A percentile compares a stretch with the other conserved stretches of the same genome.
Evolutionary conservation across 257 asterid species (phyloP).

Genomic region (Hygrophila difformis): DNA sequence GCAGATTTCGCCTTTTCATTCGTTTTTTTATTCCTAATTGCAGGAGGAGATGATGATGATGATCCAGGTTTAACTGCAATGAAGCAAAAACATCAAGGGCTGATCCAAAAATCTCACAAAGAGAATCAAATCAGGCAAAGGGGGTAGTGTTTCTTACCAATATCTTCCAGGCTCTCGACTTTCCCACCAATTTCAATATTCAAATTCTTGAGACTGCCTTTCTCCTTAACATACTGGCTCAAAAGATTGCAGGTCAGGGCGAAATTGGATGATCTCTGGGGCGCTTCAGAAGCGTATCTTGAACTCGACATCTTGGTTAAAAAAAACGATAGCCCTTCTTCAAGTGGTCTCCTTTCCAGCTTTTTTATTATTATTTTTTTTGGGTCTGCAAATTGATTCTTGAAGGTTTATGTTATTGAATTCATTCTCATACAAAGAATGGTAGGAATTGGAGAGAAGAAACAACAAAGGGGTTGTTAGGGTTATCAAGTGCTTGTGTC

Average conservation of each 20-base stretch:
- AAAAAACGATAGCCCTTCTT: not conserved
- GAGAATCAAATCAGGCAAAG: not conserved
- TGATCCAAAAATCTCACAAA: too few relatives aligned
- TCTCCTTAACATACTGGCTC: conserved; percentile 60
- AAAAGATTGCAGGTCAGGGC: conserved; percentile 58
- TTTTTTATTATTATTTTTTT: too few relatives aligned
- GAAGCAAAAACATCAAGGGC: too few relatives aligned
- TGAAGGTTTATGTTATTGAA: not conserved
- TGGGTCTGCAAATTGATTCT: not conserved
- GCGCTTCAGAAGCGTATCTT: conserved; percentile 15
- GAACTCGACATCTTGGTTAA: conserved; percentile 26
- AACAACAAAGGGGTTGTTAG: too few relatives aligned
- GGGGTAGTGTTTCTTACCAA: conserved; percentile 21
- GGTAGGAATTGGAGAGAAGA: not conserved
- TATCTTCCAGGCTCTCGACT: conserved; percentile 30
- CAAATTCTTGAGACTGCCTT: conserved; percentile 46
- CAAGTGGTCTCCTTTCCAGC: too few relatives aligned
- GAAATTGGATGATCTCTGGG: conserved; percentile 40
- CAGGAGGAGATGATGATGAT: conserved; percentile 19
- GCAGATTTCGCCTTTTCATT: conserved; percentile 16
- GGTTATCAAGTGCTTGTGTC: too few relatives aligned
- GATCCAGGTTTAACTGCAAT: conserved; percentile 41
- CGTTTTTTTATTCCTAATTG: conserved; percentile 16
- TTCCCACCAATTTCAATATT: conserved; percentile 44
- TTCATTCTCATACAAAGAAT: conserved; percentile 7